Conservation (phyloP, 2,329 filamentous ascomycete species). For the Keithomyces neogunnii region DNA sequence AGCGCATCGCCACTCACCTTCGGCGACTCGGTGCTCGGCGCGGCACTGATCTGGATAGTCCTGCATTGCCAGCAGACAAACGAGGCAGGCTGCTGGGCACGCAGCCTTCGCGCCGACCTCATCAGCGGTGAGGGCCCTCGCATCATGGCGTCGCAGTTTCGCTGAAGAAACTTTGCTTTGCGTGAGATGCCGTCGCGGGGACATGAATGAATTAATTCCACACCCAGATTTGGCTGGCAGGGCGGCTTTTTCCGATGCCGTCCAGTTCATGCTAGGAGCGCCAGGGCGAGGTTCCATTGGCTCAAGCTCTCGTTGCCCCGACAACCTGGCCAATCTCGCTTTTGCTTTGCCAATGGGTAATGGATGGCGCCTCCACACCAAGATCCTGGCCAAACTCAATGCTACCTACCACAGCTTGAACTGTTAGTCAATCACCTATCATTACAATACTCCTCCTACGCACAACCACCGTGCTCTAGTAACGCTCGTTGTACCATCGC, state of each 20-base stretch:
- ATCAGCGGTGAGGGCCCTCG: slow-evolving; percentile 33
- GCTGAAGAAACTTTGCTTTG: neutral
- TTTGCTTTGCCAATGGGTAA: neutral
- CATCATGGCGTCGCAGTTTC: slow-evolving; percentile 23
- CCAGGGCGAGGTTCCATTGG: neutral
- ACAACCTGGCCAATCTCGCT: slow-evolving; percentile 5
- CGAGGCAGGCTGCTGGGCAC: slow-evolving; percentile 16
- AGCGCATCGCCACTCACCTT: slow-evolving; percentile 46
- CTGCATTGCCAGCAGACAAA: slow-evolving; percentile 49
- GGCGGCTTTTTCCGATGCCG: slow-evolving; percentile 23
- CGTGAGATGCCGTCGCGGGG: slow-evolving; percentile 9
- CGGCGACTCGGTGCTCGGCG: slow-evolving; percentile 48
- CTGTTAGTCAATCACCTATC: no score
- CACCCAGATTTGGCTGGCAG: slow-evolving; percentile 1
- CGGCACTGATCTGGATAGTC: slow-evolving; percentile 53
- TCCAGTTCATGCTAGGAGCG: neutral
- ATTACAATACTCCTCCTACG: neutral
- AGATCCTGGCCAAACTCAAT: neutral
- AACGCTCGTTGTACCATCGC: neutral
- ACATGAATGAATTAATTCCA: neutral
- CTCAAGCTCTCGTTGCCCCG: slow-evolving; percentile 2
- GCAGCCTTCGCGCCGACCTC: slow-evolving; percentile 24
- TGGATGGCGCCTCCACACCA: slow-evolving; percentile 1
- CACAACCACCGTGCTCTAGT: slow-evolving; percentile 11
- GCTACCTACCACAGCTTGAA: neutral